Base-by-base conservation (phyloP, 768 basidiomycete genomes). In the Termitomyces sp. region DNA sequence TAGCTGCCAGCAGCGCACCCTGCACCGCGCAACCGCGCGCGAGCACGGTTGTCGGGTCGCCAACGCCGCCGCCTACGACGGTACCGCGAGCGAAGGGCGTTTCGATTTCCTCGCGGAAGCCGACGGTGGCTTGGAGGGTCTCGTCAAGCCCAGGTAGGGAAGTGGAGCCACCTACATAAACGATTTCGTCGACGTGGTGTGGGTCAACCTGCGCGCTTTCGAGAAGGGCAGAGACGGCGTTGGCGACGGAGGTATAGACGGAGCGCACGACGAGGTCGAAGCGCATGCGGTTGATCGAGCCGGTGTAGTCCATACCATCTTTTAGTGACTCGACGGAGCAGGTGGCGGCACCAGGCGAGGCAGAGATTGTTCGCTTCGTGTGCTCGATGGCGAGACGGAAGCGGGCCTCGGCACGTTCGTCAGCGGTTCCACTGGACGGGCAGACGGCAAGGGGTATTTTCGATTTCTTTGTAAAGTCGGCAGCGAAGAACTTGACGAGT, bases 381-480 rank as follows among this genome's bases (percentile, higher is more conserved):
- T 94, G 89, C 69, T 98, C 95, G 55, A 97, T 85, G 7, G 95
- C 93, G 22, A 98, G 84, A 10, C 89, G 84, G 27, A 99, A 85
- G 69, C 95, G 96, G n/a, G 93, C 91, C 67, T 93, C 89, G 0
- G 95, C 92, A 24, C 97, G 91, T 66, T 85, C 80, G 73, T 95
- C 90, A 33, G 78, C 76, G 18, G 76, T 63, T 22, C 83, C 77
- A 3, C 77, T 76, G 5, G 87, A 75, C 1, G 88, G 86, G 54
- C 78, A 83, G 16, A 93, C 79, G 9, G 80, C 74, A 43, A 97
- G 78, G 0, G 87, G 75, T 24, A 82, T 82, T 72, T 92, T 93
- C 18, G 89, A n/a, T 78, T 97, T 99, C 76, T 98, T 98, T 48
- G 91, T 91, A 73, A 99, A 99, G 62, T 99, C 96, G 69, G 93